Evolutionary conservation across 495 filamentous ascomycete genomes (phyloP).

Genomic region (Penicillium antarcticum): DNA sequence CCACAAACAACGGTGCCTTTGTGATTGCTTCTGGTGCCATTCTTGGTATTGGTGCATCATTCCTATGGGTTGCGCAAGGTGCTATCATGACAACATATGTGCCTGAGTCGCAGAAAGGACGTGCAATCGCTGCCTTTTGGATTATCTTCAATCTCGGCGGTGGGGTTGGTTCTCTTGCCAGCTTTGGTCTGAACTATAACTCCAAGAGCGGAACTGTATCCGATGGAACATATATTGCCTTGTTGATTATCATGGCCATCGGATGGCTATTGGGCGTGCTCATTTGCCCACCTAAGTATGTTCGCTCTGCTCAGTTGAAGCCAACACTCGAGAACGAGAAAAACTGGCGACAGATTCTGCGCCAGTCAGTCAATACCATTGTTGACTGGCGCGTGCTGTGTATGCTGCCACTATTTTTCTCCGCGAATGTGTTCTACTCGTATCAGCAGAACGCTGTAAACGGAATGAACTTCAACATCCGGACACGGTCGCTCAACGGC

Average conservation of each 20-base stretch:
- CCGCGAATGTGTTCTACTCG: constrained; percentile 79
- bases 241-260: constrained; percentile 45
- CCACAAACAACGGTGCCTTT: constrained; percentile 70
- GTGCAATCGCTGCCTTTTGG: constrained; percentile 52
- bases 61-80: constrained; percentile 54
- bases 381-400: constrained; percentile 41
- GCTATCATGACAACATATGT: constrained; percentile 56
- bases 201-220: constrained; percentile 43
- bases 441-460: constrained; percentile 62
- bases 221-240: constrained; percentile 47
- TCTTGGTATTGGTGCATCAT: constrained; percentile 48
- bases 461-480: constrained; percentile 46
- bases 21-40: constrained; percentile 61
- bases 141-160: constrained; percentile 54
- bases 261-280: constrained; percentile 53
- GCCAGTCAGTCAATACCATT: constrained; percentile 53
- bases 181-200: constrained; percentile 46
- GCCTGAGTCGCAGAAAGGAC: constrained; percentile 45
- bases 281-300: constrained; percentile 35
- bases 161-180: constrained; percentile 47
- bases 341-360: constrained; percentile 35
- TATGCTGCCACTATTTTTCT: constrained; percentile 52
- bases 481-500: constrained; percentile 48
- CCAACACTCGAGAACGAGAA: constrained; percentile 21
- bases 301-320: constrained; percentile 46